Evolutionary conservation across 345 rosid species (phyloP).

Genomic region (Raphanus sativus): DNA sequence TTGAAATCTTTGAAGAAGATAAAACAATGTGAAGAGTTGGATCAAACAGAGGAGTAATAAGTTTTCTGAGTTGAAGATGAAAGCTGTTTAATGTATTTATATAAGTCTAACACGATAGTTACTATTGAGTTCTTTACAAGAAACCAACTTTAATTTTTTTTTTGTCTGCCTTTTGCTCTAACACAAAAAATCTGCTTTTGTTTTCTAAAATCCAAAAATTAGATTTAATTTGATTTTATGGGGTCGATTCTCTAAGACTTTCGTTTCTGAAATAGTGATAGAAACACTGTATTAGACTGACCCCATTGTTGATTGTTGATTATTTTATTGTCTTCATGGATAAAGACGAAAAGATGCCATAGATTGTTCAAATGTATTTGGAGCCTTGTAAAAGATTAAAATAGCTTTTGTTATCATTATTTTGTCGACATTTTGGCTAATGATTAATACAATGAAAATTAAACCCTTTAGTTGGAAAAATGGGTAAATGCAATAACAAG

Average conservation of each 20-base stretch:
- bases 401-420: conserved; percentile 34
- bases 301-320: conserved; percentile 24
- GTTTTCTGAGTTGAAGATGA: conserved; percentile 21
- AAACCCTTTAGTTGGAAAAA: conserved; percentile 14
- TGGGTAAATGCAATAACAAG: conserved; percentile 9
- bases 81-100: conserved; percentile 34
- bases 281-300: conserved; percentile 10
- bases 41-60: conserved; percentile 2
- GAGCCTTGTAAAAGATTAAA: conserved; percentile 23
- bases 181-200: conserved; percentile 36
- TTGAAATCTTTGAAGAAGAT: conserved; percentile 12
- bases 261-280: conserved; percentile 22
- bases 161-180: conserved; percentile 32
- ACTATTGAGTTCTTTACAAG: conserved; percentile 70
- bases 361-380: conserved; percentile 8
- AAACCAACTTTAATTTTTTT: conserved; percentile 46
- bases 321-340: conserved; percentile 24
- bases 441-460: not conserved
- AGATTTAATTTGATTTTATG: conserved; percentile 33
- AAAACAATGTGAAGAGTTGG: conserved; percentile 12
- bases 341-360: conserved; percentile 23
- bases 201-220: conserved; percentile 23
- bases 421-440: conserved; percentile 11
- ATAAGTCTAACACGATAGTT: conserved; percentile 36
- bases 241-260: conserved; percentile 28